phyloP scores from a whole-genome alignment of 352 stramenopile genomes.

The Globisporangium ultimum region DNA sequence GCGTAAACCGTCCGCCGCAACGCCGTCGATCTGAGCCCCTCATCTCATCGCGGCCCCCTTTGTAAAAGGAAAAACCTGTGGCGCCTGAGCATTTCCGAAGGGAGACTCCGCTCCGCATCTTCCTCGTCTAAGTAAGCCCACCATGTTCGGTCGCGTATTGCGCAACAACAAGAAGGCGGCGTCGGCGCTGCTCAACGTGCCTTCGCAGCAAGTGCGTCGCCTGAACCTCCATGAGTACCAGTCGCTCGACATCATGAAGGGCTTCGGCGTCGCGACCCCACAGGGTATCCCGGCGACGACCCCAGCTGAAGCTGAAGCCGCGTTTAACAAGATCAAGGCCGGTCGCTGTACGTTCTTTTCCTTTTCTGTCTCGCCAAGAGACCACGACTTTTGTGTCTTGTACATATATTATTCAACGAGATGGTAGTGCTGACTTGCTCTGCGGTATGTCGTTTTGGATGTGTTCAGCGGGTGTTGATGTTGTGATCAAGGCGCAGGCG shows the following conservation, averaged over 20 bases:
- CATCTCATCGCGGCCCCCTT: no score
- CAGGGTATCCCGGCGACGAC: conserved; percentile 71
- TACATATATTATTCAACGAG: not conserved
- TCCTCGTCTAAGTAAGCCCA: not conserved
- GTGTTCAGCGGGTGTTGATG: conserved; percentile 70
- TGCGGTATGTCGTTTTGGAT: not conserved
- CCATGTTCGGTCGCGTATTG: conserved; percentile 59
- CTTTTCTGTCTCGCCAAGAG: conserved; percentile 1
- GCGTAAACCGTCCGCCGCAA: no score
- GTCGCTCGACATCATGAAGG: conserved; percentile 93
- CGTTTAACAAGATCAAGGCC: conserved; percentile 76
- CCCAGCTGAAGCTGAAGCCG: conserved; percentile 74
- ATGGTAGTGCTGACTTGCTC: conserved; percentile 1
- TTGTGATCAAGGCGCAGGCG: conserved; percentile 97
- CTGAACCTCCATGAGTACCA: conserved; percentile 95
- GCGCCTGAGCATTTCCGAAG: conserved; percentile 5
- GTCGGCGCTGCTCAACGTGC: conserved; percentile 47
- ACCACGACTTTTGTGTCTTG: not conserved
- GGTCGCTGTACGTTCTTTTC: conserved; percentile 49
- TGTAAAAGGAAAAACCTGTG: conserved; percentile 6
- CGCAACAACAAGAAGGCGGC: conserved; percentile 23
- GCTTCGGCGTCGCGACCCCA: conserved; percentile 77
- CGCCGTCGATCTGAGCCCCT: no score
- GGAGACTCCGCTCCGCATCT: not conserved
- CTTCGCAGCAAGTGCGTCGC: conserved; percentile 71